These are phyloP conservation scores for Rhododendron williamsianum DNA, from an alignment of 148 eudicot species.

Conservation along the genomic window DNA sequence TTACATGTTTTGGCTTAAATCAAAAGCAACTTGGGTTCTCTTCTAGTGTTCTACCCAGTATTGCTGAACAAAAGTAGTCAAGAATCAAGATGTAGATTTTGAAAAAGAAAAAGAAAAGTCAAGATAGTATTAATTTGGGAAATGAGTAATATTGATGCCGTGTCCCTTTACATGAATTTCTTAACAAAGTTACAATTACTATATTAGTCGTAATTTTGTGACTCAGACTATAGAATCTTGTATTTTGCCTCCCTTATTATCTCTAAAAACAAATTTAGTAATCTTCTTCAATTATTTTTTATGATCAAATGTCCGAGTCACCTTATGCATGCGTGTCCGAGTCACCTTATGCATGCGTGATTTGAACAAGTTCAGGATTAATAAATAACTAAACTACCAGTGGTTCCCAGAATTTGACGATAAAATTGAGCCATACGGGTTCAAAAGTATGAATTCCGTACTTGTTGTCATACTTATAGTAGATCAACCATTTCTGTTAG, in stretches of 20 bases:
- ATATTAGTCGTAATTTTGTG: neutral
- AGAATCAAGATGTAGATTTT: neutral
- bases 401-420: neutral
- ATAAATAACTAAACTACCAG: neutral
- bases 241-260: neutral
- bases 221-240: neutral
- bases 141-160: neutral
- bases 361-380: neutral
- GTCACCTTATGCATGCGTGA: neutral
- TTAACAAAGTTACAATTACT: neutral
- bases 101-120: neutral
- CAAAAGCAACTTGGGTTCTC: neutral
- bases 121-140: neutral
- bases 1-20: neutral
- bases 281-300: neutral
- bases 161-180: neutral
- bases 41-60: neutral
- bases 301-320: neutral
- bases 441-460: neutral
- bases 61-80: neutral
- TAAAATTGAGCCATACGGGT: neutral
- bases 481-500: too few relatives aligned
- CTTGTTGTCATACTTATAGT: neutral
- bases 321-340: neutral
- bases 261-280: neutral